phyloP scores from a whole-genome alignment of 2,329 filamentous ascomycete species.

The Elsinoe fawcettii region DNA sequence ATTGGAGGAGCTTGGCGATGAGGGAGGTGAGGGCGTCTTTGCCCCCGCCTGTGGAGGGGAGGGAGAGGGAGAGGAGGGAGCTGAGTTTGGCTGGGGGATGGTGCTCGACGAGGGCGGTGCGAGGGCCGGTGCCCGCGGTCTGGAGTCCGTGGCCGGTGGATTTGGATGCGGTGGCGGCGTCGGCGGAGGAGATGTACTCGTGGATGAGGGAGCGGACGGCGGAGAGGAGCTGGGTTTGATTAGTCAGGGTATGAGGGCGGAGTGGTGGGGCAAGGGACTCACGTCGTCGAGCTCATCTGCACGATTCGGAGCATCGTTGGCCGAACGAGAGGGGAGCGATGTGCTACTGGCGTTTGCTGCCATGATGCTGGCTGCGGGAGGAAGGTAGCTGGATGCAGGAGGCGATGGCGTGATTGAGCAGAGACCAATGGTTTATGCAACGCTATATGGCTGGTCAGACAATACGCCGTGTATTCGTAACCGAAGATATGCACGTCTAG shows the following conservation, averaged over 20 bases:
- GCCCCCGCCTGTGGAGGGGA: conserved; percentile 33
- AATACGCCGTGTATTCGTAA: neutral
- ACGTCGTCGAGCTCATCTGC: conserved; percentile 33
- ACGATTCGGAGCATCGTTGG: conserved; percentile 21
- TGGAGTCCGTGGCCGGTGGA: conserved; percentile 49
- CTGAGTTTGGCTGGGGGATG: conserved; percentile 38
- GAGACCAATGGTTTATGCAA: neutral
- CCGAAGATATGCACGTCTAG: neutral
- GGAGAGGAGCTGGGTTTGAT: conserved; percentile 51
- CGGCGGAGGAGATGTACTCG: conserved; percentile 63
- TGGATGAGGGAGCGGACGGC: conserved; percentile 61
- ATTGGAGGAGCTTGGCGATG: conserved; percentile 63
- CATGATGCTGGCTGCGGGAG: conserved; percentile 19
- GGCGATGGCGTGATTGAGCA: neutral
- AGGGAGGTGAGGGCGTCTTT: conserved; percentile 38
- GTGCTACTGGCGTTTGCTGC: conserved; percentile 20
- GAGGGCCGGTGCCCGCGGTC: conserved; percentile 54
- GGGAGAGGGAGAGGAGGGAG: conserved; percentile 32
- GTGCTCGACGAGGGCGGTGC: conserved; percentile 37
- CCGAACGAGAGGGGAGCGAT: conserved; percentile 18
- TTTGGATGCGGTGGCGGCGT: conserved; percentile 53
- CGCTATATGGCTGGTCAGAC: neutral
- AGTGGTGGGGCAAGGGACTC: neutral
- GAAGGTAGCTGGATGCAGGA: neutral
- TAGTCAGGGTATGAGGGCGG: neutral